A percentile compares a stretch with the other conserved stretches of the same genome.
These are phyloP conservation scores for Aspergillus texensis DNA, from an alignment of 2,329 filamentous ascomycete genomes.

Conservation along the genomic window DNA sequence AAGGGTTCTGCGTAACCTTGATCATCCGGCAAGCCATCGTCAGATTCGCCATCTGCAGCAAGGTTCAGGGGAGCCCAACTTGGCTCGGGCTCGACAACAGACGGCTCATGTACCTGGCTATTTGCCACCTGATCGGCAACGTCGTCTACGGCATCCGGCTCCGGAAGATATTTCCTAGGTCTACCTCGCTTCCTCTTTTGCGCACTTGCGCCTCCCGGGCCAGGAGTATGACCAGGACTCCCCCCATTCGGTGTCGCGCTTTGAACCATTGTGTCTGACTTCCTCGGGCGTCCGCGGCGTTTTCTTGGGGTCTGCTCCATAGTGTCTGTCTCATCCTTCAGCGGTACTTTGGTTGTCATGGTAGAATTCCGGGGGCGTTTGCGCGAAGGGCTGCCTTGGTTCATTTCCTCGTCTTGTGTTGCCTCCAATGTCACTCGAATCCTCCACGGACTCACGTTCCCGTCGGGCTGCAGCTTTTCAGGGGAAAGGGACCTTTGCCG, in stretches of 20 bases:
- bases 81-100: constrained; percentile 14
- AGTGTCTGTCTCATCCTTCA: constrained; percentile 40
- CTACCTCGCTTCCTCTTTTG: constrained; percentile 41
- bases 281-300: constrained; percentile 47
- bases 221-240: constrained; percentile 36
- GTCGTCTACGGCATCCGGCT: constrained; percentile 19
- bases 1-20: constrained; percentile 21
- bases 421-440: constrained; percentile 53
- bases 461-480: constrained; percentile 40
- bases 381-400: constrained; percentile 32
- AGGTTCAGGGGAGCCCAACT: constrained; percentile 33
- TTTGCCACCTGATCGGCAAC: constrained; percentile 21
- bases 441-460: constrained; percentile 51
- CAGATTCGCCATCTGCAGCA: constrained; percentile 29
- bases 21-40: constrained; percentile 23
- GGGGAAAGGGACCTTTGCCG: constrained; percentile 38
- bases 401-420: constrained; percentile 45
- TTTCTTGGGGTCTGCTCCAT: constrained; percentile 42
- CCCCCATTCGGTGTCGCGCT: constrained; percentile 39
- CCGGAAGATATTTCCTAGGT: constrained; percentile 39
- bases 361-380: constrained; percentile 37
- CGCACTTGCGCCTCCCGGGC: constrained; percentile 30
- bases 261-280: constrained; percentile 37
- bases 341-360: constrained; percentile 44
- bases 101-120: constrained; percentile 5